Evolutionary conservation across 768 basidiomycete genomes (phyloP), one percentile per base, ranked within the genome.

Genomic region (Dentipellis fragilis): DNA sequence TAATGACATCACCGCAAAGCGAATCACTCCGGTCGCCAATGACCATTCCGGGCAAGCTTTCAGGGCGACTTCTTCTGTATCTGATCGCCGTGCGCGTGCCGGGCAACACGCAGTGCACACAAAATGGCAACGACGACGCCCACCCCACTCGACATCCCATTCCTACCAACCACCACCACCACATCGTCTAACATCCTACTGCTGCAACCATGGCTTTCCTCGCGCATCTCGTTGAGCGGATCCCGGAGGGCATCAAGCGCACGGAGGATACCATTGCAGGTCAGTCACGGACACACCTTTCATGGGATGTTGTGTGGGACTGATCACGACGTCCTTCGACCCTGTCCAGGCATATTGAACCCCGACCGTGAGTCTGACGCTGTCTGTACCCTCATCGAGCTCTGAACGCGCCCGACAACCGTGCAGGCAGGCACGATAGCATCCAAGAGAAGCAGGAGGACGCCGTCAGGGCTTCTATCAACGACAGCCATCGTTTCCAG

Each of bases 401-500:
- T n/a, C n/a, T n/a, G n/a, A n/a, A n/a, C n/a, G n/a, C n/a, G n/a
- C n/a, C n/a, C n/a, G n/a, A n/a, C n/a, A n/a, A n/a, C n/a, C 8
- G 35, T 39, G 29, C 51, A 76, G 69, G 80, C 50, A 83, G 89
- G 38, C 91, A 93, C 65, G 87, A 93, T 63, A 80, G 80, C 50
- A 82, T 84, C 0, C 73, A 84, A 55, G 93, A 92, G 68, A 83
- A 80, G 58, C 74, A 69, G 10, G 73, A 80, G 58, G 93, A 96
- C 65, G 72, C 79, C 61, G 73, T 89, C 60, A 76, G 93, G 21
- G 79, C 80, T 1, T 75, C 81, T 66, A 96, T 97, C 65, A 82
- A 84, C 54, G 78, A 78, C 0, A 69, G 74, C 11, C 96, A 99
- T 72, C 81, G 94, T 29, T 98, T 91, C 69, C 65, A 79, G 21